Evolutionary conservation across 225 moss, liverwort and hornwort genomes (phyloP), one percentile per base, ranked within the genome.

Genomic region (Ulota crispa): DNA sequence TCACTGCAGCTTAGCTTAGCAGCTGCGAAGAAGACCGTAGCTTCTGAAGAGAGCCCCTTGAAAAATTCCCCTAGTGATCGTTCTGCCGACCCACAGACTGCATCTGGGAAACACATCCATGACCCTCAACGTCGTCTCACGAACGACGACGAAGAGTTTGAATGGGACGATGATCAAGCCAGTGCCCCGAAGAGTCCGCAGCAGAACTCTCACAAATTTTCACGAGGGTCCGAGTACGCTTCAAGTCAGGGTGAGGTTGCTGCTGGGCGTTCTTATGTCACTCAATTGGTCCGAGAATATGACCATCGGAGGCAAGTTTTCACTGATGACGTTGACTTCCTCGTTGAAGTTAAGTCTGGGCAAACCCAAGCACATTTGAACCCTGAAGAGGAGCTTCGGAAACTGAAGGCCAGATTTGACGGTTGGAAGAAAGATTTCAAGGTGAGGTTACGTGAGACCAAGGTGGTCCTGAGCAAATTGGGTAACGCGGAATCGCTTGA

Each of bases 381-480:
- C 61, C 98, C 98, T 8, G 98, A 99, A 67, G 95, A 99, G 81
- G 98, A 99, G 83, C 92, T 99, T 60, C 92, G 98, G 73, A 99
- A 99, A 76, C 84, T 99, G 2, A 99, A 99, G 75, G 83, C 85
- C 27, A 89, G 95, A 54, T 99, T 99, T 85, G 98, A 99, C 81
- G 79, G 90, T 31, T 99, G 98, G 98, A 99, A 95, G 89, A 99
- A 94, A 75, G 98, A 99, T 59, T 99, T 99, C 39, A 99, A 99
- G 88, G 85, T 89, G 68, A 92, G 95, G 83, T 89, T 99, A 55
- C 88, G 95, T 52, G 98, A 99, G 81, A 99, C 98, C 15, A 99
- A 94, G 91, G 76, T 91, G 21, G 94, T 99, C 27, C 87, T 99
- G 59, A 90, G 93, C 78, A 99, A 94, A 81, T 85, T 90, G 47